Base-by-base conservation (phyloP, 768 basidiomycete genomes). In the Nidularia sp. region DNA sequence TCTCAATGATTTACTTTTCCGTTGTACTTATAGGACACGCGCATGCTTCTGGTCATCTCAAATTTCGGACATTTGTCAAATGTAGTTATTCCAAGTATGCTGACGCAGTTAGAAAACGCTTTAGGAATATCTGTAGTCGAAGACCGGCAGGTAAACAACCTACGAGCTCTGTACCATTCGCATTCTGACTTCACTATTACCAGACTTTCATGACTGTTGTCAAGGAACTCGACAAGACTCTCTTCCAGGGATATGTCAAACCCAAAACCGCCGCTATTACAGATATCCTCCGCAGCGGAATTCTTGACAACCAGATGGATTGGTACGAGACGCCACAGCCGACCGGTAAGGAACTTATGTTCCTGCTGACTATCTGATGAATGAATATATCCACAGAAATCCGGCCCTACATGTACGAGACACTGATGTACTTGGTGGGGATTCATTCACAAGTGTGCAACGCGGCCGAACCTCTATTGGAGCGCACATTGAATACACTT, bases 241-340 rank as follows among this genome's bases (percentile, higher is more conserved):
- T 99, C 32, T 98, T 98, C 62, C 85, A 92, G 51, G 86, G 89
- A 48, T 97, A 92, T 63, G 73, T 89, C 58, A 89, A 88, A 59
- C 85, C 91, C 39, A 93, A 93, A 64, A 76, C 86, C n/a, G 75
- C 75, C n/a, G 69, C 70, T 10, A 77, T 93, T 33, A 85, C 75
- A 47, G 68, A 71, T 34, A 84, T 91, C 47, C 73, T 98, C 36
- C 82, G 86, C 29, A 73, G 76, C 48, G 97, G 97, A 7, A 88
- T 99, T 45, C 72, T 97, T 31, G 80, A 89, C 48, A 74, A 74
- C 29, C 72, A 78, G 33, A 90, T 98, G 79, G 92, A 98, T 63
- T 99, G 97, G 97, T 90, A 86, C 60, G 88, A 93, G 58, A 93
- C 91, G 0, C 85, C 89, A 3, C 93, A 96, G 62, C 97, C 97